A percentile compares a stretch with the other conserved stretches of the same genome.
These are phyloP conservation scores for Filobasidium floriforme DNA, from an alignment of 768 basidiomycete species.

Conservation along the genomic window DNA sequence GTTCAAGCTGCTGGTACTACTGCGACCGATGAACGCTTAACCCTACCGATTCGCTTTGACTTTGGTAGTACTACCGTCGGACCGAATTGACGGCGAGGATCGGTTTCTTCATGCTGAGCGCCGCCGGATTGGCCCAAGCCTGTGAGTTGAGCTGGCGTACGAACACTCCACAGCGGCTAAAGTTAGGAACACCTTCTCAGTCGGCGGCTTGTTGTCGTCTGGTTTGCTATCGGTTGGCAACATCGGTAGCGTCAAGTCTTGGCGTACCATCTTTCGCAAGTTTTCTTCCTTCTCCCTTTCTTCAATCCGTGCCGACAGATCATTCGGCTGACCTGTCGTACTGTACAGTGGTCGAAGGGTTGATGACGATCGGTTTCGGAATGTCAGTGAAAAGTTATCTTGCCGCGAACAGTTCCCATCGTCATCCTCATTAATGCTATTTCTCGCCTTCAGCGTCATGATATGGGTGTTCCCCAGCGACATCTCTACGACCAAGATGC, in stretches of 20 bases:
- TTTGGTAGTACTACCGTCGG: conserved; percentile 1
- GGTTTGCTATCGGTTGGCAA: not conserved
- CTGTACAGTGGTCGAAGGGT: not conserved
- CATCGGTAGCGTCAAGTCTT: conserved; percentile 2
- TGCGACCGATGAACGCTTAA: too few species aligned
- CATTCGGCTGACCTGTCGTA: not conserved
- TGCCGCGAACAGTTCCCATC: too few species aligned
- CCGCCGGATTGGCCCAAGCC: not conserved
- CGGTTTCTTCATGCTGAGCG: conserved; percentile 8
- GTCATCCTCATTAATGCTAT: too few species aligned
- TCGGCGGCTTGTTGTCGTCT: not conserved
- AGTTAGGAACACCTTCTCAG: not conserved
- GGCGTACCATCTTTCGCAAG: not conserved
- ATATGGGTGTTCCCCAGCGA: not conserved
- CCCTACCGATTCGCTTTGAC: too few species aligned
- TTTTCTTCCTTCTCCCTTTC: not conserved
- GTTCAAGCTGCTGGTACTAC: not conserved
- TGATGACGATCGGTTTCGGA: not conserved
- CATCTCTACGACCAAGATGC: not conserved
- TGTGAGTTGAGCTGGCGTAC: not conserved
- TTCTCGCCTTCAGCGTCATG: not conserved
- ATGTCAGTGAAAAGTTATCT: not conserved
- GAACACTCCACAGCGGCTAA: not conserved
- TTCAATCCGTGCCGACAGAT: not conserved
- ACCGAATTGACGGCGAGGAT: conserved; percentile 3